These are phyloP conservation scores for Adiantum capillusveneris DNA, from an alignment of 75 land plant species.

Conservation along the genomic window DNA sequence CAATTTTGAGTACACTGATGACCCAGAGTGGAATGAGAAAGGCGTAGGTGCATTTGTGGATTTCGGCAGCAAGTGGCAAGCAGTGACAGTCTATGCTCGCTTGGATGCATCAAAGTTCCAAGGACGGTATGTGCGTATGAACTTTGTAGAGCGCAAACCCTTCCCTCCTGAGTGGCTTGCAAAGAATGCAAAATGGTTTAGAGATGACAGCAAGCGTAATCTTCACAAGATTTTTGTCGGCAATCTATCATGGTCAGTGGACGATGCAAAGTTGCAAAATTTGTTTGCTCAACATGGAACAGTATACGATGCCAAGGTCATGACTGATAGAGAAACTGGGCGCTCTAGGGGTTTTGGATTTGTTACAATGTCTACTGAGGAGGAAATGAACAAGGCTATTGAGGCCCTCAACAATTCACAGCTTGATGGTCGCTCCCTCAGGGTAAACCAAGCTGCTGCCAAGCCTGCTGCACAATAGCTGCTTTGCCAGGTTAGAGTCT, in stretches of 20 bases:
- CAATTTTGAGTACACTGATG: constrained; percentile 2
- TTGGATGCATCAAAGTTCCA: constrained; percentile 7
- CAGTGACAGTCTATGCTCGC: constrained; percentile 3
- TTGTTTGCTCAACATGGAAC: constrained; percentile 45
- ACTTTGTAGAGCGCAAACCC: constrained; percentile 2
- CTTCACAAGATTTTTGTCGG: constrained; percentile 60
- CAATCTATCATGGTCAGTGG: constrained; percentile 66
- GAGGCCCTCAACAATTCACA: constrained; percentile 40
- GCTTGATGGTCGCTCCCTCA: not conserved
- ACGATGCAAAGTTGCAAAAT: constrained; percentile 41
- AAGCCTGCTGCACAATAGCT: constrained; percentile 1
- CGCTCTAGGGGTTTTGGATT: constrained; percentile 92
- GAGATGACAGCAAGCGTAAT: not conserved
- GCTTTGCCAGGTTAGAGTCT: too few relatives aligned
- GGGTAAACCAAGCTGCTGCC: constrained; percentile 2
- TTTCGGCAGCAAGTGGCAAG: constrained; percentile 2
- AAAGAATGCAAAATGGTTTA: constrained; percentile 4
- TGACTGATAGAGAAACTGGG: constrained; percentile 87
- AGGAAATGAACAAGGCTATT: constrained; percentile 63
- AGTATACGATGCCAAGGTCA: constrained; percentile 55
- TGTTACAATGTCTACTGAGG: constrained; percentile 48
- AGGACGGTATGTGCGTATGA: constrained; percentile 4
- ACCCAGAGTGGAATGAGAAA: constrained; percentile 2
- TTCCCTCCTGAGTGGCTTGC: constrained; percentile 6
- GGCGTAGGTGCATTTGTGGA: constrained; percentile 5